Evolutionary conservation across 2,329 filamentous ascomycete genomes (phyloP), one percentile per base, ranked within the genome.

Genomic region (Erysiphe pulchra): DNA sequence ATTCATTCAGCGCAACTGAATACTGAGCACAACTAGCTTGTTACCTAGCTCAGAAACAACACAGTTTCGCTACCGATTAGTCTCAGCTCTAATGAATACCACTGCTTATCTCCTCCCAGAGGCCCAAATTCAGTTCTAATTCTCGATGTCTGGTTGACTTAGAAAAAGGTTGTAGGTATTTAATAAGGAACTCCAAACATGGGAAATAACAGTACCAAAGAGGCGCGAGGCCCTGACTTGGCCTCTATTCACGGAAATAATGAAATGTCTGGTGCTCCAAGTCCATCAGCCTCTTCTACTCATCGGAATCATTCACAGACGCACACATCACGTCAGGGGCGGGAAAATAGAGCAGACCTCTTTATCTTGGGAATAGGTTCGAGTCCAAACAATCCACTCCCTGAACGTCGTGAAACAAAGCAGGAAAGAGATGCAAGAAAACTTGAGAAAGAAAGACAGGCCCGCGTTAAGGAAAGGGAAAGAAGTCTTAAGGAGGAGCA

Each of bases 401-500:
- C 55, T 10, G 58, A 59, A 47, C 77, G 84, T 47, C 73, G 83
- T 48, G 87, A 95, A 63, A 94, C 85, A 8, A 86, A 79, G 57
- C 82, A 87, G 54, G 90, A 95, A 62, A 73, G 84, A 38, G 90
- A 98, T 59, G 84, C 84, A 17, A 72, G 87, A 50, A 80, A 78
- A 50, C 64, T 84, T 46, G 87, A 94, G 60, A 80, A 76, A 56
- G 87, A 95, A 60, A 75, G 83, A 41, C 65, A 71, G 14, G 69
- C 73, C 34, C 70, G 90, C 47, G 63, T 79, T 39, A 84, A 84
- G 59, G 90, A 98, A 60, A 74, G 90, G 42, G 86, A 93, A 60
- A 72, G 80, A 52, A 98, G 90, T 57, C 75, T 95, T 64, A 76
- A 69, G 51, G 86, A 94, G 55, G 90, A 98, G 59, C 75, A 86